phyloP scores from a whole-genome alignment of 2,329 filamentous ascomycete genomes.

The Cladosporium oxysporum region DNA sequence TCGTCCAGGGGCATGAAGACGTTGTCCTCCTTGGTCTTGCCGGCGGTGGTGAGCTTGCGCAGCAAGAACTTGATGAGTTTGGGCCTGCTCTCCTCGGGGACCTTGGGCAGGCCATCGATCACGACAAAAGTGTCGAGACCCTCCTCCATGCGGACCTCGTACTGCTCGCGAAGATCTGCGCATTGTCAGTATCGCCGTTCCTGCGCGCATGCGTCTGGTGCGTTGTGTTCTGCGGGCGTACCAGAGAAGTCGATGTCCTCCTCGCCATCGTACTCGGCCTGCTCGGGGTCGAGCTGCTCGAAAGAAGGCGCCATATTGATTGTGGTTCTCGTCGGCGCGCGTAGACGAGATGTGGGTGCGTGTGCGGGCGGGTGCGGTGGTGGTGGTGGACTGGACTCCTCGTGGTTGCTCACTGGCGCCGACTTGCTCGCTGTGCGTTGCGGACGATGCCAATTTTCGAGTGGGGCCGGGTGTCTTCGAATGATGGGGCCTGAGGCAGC shows the following conservation, averaged over 20 bases:
- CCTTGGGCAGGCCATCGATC: constrained; percentile 87
- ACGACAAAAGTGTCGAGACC: constrained; percentile 96
- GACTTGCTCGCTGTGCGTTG: constrained; percentile 10
- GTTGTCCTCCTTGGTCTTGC: constrained; percentile 80
- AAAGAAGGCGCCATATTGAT: constrained; percentile 87
- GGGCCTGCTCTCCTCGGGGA: constrained; percentile 85
- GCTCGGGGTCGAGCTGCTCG: constrained; percentile 79
- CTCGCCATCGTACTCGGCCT: constrained; percentile 84
- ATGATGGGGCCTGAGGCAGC: neutral
- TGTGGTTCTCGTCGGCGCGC: constrained; percentile 21
- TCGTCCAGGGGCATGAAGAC: constrained; percentile 94
- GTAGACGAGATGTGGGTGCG: constrained; percentile 16
- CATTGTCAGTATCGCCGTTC: constrained; percentile 20
- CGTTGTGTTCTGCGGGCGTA: constrained; percentile 33
- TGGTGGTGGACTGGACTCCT: neutral
- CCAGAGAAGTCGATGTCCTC: constrained; percentile 89
- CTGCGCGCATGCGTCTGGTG: constrained; percentile 11
- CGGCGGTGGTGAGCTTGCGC: constrained; percentile 86
- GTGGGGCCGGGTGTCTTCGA: neutral
- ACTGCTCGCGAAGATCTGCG: constrained; percentile 83
- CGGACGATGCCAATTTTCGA: constrained; percentile 7
- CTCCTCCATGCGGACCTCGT: constrained; percentile 92
- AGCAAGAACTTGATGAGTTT: constrained; percentile 96
- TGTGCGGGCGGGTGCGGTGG: neutral
- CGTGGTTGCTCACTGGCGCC: constrained; percentile 3